Evolutionary conservation across 2,329 filamentous ascomycete genomes (phyloP).

Genomic region (Aspergillus ibericus): DNA sequence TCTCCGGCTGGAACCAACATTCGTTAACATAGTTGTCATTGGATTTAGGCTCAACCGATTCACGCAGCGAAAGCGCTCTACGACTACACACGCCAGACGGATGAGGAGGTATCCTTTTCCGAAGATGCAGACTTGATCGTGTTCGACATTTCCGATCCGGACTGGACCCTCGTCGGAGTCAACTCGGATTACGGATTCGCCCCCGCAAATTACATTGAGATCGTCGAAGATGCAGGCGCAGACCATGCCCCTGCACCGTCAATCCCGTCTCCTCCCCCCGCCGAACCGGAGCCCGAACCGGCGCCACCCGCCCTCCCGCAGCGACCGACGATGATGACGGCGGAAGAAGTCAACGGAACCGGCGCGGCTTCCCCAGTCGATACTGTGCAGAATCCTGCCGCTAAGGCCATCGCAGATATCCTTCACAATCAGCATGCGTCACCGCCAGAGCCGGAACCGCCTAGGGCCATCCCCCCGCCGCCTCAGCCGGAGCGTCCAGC

Average conservation of each 20-base stretch:
- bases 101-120: conserved; percentile 93
- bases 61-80: conserved; percentile 87
- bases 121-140: conserved; percentile 83
- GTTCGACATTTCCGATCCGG: conserved; percentile 86
- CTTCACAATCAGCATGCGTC: conserved; percentile 43
- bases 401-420: conserved; percentile 57
- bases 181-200: conserved; percentile 90
- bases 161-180: conserved; percentile 91
- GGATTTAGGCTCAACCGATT: conserved; percentile 61
- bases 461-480: conserved; percentile 35
- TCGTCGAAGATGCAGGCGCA: conserved; percentile 53
- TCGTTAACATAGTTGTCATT: conserved; percentile 9
- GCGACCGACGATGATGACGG: conserved; percentile 24
- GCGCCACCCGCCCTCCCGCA: conserved; percentile 42
- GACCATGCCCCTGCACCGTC: conserved; percentile 41
- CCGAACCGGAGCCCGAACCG: conserved; percentile 30
- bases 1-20: not conserved
- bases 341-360: conserved; percentile 29
- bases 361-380: conserved; percentile 41
- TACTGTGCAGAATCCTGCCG: conserved; percentile 52
- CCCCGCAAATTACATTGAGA: conserved; percentile 92
- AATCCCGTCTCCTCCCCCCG: conserved; percentile 20
- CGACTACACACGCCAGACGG: conserved; percentile 94
- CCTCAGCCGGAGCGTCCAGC: conserved; percentile 47
- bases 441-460: conserved; percentile 27